phyloP scores from a whole-genome alignment of 179 eudicot genomes.

The Silene vulgaris region DNA sequence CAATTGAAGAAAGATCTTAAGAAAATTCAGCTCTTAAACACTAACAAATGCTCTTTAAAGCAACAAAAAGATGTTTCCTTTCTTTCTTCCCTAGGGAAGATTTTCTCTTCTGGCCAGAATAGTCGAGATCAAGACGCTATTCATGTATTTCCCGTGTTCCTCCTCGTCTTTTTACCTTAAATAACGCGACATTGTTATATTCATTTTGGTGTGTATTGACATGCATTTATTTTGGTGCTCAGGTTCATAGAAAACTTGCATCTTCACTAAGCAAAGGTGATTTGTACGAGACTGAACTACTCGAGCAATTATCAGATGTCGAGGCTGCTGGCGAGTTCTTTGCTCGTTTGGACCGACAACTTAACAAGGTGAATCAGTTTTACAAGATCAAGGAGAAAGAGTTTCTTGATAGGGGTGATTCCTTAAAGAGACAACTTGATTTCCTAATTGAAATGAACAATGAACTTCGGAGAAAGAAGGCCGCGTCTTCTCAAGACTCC shows the following conservation, averaged over 20 bases:
- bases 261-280: slow-evolving; percentile 50
- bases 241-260: slow-evolving; percentile 76
- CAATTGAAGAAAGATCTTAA: slow-evolving; percentile 68
- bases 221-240: slow-evolving; percentile 16
- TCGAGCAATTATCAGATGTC: slow-evolving; percentile 62
- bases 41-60: slow-evolving; percentile 25
- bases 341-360: slow-evolving; percentile 60
- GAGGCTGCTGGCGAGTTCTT: slow-evolving; percentile 70
- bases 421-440: slow-evolving; percentile 61
- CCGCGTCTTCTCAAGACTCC: slow-evolving; percentile 36
- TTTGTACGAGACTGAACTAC: slow-evolving; percentile 65
- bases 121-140: slow-evolving; percentile 47
- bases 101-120: slow-evolving; percentile 41
- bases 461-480: slow-evolving; percentile 35
- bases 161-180: slow-evolving; percentile 7
- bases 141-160: slow-evolving; percentile 44
- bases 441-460: slow-evolving; percentile 52
- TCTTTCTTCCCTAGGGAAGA: slow-evolving; percentile 50
- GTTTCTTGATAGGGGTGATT: slow-evolving; percentile 74
- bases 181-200: not conserved
- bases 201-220: not conserved
- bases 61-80: slow-evolving; percentile 30
- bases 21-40: slow-evolving; percentile 42
- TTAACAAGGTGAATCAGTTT: slow-evolving; percentile 90
- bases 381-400: slow-evolving; percentile 64